phyloP scores from a whole-genome alignment of 805 yeast species.

The Dipodascus albidus region DNA sequence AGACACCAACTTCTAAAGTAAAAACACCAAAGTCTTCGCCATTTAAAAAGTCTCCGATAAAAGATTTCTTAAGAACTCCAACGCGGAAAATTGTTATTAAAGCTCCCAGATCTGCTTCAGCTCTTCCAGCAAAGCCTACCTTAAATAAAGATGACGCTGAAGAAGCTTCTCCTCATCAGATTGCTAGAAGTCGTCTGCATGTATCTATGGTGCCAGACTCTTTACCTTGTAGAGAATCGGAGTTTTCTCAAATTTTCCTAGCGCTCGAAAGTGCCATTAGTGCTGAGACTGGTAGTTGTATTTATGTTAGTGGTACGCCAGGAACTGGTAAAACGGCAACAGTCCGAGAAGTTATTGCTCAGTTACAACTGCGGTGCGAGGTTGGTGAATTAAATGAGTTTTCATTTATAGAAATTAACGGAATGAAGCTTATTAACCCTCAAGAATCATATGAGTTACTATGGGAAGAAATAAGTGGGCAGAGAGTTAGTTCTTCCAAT shows the following conservation, averaged over 20 bases:
- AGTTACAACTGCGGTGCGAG: slow-evolving; percentile 36
- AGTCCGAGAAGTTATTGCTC: slow-evolving; percentile 70
- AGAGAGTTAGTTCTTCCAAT: slow-evolving; percentile 45
- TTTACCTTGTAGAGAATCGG: slow-evolving; percentile 80
- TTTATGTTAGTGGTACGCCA: slow-evolving; percentile 93
- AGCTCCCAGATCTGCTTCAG: not conserved
- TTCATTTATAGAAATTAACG: slow-evolving; percentile 79
- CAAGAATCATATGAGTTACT: slow-evolving; percentile 69
- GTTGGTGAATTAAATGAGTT: slow-evolving; percentile 38
- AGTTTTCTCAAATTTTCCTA: slow-evolving; percentile 58
- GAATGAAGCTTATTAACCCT: slow-evolving; percentile 73
- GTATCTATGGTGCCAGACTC: slow-evolving; percentile 32
- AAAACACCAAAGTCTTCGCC: not conserved
- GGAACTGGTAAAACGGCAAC: slow-evolving; percentile 98
- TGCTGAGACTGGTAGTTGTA: slow-evolving; percentile 64
- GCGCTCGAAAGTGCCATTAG: slow-evolving; percentile 62
- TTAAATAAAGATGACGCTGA: not conserved
- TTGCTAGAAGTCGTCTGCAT: slow-evolving; percentile 24
- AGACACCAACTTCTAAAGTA: not conserved
- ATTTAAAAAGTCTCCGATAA: not conserved
- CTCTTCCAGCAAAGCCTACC: not conserved
- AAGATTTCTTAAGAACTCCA: not conserved
- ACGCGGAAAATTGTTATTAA: not conserved
- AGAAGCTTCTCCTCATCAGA: slow-evolving; percentile 15
- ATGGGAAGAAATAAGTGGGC: slow-evolving; percentile 59